Evolutionary conservation across 2,329 filamentous ascomycete species (phyloP).

Genomic region (Diaporthe ampelina): DNA sequence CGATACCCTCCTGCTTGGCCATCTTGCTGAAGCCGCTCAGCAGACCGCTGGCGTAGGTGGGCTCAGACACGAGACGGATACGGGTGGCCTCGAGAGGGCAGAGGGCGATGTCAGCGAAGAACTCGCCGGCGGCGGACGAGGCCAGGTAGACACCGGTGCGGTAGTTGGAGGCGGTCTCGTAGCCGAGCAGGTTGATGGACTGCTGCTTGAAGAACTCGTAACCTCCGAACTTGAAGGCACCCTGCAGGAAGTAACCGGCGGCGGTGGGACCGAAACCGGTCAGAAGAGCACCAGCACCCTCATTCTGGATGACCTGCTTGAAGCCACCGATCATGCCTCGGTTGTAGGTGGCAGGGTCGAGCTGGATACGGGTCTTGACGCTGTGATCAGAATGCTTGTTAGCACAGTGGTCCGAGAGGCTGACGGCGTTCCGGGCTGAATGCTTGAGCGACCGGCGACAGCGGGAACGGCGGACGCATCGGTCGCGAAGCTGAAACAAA

Average conservation of each 20-base stretch:
- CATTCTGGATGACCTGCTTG: slow-evolving; percentile 85
- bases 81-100: slow-evolving; percentile 94
- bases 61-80: slow-evolving; percentile 92
- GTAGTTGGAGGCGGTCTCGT: slow-evolving; percentile 83
- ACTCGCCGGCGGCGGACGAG: slow-evolving; percentile 74
- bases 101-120: slow-evolving; percentile 84
- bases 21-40: slow-evolving; percentile 87
- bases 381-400: slow-evolving; percentile 59
- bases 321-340: slow-evolving; percentile 87
- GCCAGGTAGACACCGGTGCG: slow-evolving; percentile 85
- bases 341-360: slow-evolving; percentile 92
- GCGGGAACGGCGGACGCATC: not conserved
- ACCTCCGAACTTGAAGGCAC: slow-evolving; percentile 93
- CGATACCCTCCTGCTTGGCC: slow-evolving; percentile 83
- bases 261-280: slow-evolving; percentile 89
- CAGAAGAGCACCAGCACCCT: slow-evolving; percentile 88
- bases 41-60: slow-evolving; percentile 85
- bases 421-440: not conserved
- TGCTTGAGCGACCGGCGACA: not conserved
- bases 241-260: slow-evolving; percentile 94
- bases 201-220: slow-evolving; percentile 98
- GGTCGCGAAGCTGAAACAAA: slow-evolving; percentile 33
- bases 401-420: slow-evolving; percentile 35
- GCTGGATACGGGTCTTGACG: slow-evolving; percentile 96
- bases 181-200: slow-evolving; percentile 83